These are phyloP conservation scores for Lablab purpureus DNA, from an alignment of 306 rosid genomes.

Conservation along the genomic window DNA sequence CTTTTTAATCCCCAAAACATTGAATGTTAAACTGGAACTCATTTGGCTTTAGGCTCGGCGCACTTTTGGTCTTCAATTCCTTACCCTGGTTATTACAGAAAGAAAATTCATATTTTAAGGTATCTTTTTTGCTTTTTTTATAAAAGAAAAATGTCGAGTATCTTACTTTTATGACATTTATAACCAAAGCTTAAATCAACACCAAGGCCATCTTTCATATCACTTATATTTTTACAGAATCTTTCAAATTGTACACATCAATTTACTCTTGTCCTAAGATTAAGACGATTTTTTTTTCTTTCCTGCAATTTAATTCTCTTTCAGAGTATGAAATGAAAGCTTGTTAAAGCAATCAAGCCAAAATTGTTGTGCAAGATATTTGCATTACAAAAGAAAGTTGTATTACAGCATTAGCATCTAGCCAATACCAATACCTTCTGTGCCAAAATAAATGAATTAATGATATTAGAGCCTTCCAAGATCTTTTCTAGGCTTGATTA, in stretches of 20 bases:
- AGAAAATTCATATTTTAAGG: neutral
- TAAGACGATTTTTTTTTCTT: neutral
- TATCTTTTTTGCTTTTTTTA: neutral
- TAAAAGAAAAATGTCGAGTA: neutral
- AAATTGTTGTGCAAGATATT: neutral
- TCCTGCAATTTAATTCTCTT: slow-evolving; percentile 4
- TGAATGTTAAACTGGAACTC: neutral
- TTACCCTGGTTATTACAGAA: neutral
- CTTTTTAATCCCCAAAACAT: neutral
- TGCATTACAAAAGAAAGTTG: slow-evolving; percentile 31
- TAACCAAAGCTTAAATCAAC: neutral
- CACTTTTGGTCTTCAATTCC: slow-evolving; percentile 1
- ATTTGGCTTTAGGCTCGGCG: slow-evolving; percentile 16
- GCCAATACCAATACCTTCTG: slow-evolving; percentile 18
- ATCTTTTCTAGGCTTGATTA: slow-evolving; percentile 14
- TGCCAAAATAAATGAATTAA: slow-evolving; percentile 39
- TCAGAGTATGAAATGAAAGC: slow-evolving; percentile 20
- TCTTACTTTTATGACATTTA: neutral
- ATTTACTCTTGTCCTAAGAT: neutral
- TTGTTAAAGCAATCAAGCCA: slow-evolving; percentile 13
- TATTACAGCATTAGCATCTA: slow-evolving; percentile 11
- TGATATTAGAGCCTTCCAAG: neutral
- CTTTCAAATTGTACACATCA: neutral
- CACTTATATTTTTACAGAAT: neutral
- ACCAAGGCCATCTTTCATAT: neutral